A percentile compares a stretch with the other conserved stretches of the same genome.
Evolutionary conservation across 2,329 filamentous ascomycete genomes (phyloP).

Genomic region (Emergomyces africanus): DNA sequence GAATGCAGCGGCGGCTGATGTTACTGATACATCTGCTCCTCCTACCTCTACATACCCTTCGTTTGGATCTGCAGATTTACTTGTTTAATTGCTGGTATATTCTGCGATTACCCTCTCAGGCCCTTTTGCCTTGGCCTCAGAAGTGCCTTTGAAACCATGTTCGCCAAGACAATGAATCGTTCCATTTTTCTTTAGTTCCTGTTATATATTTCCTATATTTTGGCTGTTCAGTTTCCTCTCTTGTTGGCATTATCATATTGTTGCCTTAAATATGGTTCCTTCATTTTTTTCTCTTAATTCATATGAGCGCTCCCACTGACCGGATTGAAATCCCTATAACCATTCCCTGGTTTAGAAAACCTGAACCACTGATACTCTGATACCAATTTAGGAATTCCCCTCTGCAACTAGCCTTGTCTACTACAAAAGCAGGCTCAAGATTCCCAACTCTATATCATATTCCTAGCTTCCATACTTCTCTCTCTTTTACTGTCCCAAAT

Average conservation of each 20-base stretch:
- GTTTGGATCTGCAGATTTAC: not conserved
- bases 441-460: not conserved
- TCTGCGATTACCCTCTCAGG: not conserved
- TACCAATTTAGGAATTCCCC: not conserved
- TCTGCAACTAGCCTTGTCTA: not conserved
- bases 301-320: not conserved
- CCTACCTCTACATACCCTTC: not conserved
- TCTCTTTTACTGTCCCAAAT: not conserved
- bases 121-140: not conserved
- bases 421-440: not conserved
- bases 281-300: not conserved
- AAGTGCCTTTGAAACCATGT: not conserved
- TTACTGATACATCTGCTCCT: not conserved
- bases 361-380: not conserved
- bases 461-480: not conserved
- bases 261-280: not conserved
- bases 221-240: not conserved
- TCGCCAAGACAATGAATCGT: not conserved
- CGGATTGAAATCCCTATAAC: not conserved
- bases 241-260: not conserved
- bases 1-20: not conserved
- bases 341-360: too few relatives aligned
- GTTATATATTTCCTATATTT: not conserved
- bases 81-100: not conserved
- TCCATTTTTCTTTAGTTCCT: not conserved